A percentile compares a stretch with the other conserved stretches of the same genome.
These are phyloP conservation scores for Desmodesmus armatus DNA, from an alignment of 139 green algal species.

Conservation along the genomic window DNA sequence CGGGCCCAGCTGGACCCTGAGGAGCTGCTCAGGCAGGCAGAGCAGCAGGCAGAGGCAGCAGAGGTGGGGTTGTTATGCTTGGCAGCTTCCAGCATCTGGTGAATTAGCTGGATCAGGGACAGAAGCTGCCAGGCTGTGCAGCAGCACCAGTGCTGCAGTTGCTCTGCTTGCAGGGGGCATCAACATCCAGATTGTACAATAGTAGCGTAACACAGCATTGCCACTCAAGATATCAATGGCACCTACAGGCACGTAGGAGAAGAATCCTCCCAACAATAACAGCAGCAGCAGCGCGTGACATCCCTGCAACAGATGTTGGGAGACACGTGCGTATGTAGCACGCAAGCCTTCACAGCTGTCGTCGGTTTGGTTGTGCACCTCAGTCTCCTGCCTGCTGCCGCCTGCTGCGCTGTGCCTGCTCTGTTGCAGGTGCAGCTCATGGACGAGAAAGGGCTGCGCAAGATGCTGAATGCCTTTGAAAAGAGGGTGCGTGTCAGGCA, in stretches of 20 bases:
- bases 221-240: too few species aligned
- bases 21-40: slow-evolving; percentile 80
- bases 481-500: slow-evolving; percentile 68
- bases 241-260: too few species aligned
- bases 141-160: not conserved
- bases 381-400: not conserved
- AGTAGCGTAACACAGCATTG: too few species aligned
- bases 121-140: not conserved
- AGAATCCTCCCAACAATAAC: too few species aligned
- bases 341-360: too few species aligned
- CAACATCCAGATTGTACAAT: too few species aligned
- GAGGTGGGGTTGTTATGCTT: too few species aligned
- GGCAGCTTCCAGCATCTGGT: too few species aligned
- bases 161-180: too few species aligned
- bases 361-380: not conserved
- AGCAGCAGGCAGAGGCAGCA: slow-evolving; percentile 75
- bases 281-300: too few species aligned
- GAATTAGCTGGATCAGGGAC: not conserved
- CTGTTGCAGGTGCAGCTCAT: slow-evolving; percentile 71
- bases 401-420: too few species aligned
- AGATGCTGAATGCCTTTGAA: slow-evolving; percentile 77
- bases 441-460: slow-evolving; percentile 73
- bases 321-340: too few species aligned
- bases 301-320: not conserved
- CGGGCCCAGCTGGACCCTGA: slow-evolving; percentile 60